phyloP scores from a whole-genome alignment of 2,329 filamentous ascomycete species.

The Fusarium burgessii region DNA sequence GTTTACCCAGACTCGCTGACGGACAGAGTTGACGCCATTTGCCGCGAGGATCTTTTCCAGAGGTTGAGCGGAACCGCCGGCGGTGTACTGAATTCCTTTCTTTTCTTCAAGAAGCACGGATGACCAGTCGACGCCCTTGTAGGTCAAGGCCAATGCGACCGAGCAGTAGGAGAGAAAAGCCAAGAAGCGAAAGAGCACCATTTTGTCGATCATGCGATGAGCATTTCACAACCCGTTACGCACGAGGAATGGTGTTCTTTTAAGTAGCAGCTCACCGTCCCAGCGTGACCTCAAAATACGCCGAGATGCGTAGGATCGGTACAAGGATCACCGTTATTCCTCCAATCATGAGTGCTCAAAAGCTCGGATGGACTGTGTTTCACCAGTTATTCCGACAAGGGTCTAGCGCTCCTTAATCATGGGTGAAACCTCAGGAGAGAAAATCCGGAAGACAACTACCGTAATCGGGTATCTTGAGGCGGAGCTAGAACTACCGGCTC shows the following conservation, averaged over 20 bases:
- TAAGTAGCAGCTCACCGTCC: slow-evolving; percentile 4
- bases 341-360: neutral
- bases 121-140: slow-evolving; percentile 78
- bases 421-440: slow-evolving; percentile 14
- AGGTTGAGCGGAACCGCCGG: slow-evolving; percentile 62
- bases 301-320: neutral
- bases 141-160: slow-evolving; percentile 61
- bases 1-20: slow-evolving; percentile 80
- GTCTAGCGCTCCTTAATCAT: slow-evolving; percentile 7
- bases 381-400: slow-evolving; percentile 14
- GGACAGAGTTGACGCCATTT: slow-evolving; percentile 75
- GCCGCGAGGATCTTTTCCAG: slow-evolving; percentile 72
- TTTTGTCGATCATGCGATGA: slow-evolving; percentile 10
- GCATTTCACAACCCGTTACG: too few relatives aligned
- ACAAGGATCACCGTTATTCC: slow-evolving; percentile 15
- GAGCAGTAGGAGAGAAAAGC: slow-evolving; percentile 31
- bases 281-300: neutral
- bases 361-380: neutral
- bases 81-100: slow-evolving; percentile 71
- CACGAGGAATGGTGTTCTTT: neutral
- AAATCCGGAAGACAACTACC: neutral
- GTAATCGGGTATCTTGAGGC: neutral
- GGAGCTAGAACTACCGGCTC: slow-evolving; percentile 1
- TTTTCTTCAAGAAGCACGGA: slow-evolving; percentile 73
- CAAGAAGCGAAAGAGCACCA: slow-evolving; percentile 27